Base-by-base conservation (phyloP, 108 stramenopile genomes). In the Pseudonitzschia delicatissima region DNA sequence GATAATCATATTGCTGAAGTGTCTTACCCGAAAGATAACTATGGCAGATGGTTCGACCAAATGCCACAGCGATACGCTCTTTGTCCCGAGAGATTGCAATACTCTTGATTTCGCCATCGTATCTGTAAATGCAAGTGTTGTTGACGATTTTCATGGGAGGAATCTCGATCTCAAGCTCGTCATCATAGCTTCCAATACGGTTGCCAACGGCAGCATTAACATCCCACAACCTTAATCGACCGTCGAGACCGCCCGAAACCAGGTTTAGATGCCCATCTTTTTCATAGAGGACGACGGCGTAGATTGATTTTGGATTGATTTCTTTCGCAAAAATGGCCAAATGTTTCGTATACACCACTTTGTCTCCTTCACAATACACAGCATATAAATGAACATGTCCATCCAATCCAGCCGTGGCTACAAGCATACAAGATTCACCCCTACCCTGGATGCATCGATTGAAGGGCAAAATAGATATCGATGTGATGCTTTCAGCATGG, bases 161-260 rank as follows among this genome's bases (percentile, higher is more conserved):
- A 11, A 20, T 4, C 35, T 39, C 36, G 17, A 25, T 34, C n/a
- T 25, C 8, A 5, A 20, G 36, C 27, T 39, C 36, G 50, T 51
- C 50, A 12, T 25, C 50, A 25, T 26, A 12, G n/a, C 18, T 32
- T 1, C 34, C 31, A 35, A 18, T 2, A 45, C 9, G 8, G 27
- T 48, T 27, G 45, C 2, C 26, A 9, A 45, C 9, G 29, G 27
- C 23, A 31, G 8, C 23, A 12, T 32, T 18, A 8, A 64, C 9
- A 64, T 64, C 45, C 63, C 44, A 64, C 20, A 45, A 21, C 6
- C 42, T 34, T 12, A 64, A 37, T 13, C 36, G 45, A 26, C 45
- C 63, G 47, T 47, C 45, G 23, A n/a, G 28, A 37, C 63, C 63
- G 12, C 63, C 63, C 4, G 63, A 47, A 26, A 64, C 45, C 0